Conservation (phyloP, 257 asterid genomes). For the Nicotiana knightiana region DNA sequence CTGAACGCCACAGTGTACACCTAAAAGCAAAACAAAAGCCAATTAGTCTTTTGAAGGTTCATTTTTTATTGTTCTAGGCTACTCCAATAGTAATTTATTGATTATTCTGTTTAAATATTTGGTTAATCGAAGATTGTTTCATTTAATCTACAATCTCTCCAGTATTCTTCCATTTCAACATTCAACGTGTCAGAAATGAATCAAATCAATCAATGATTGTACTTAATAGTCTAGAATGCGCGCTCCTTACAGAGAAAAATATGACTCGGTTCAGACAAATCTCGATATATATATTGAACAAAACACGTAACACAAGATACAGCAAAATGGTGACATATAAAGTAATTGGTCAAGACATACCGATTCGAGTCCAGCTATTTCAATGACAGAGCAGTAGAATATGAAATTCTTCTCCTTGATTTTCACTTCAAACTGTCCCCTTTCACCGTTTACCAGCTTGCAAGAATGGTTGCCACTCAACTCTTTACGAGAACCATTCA, state of each 20-base stretch:
- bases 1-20: conserved; percentile 21
- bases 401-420: neutral
- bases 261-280: neutral
- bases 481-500: conserved; percentile 3
- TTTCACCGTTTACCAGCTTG: neutral
- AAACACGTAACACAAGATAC: neutral
- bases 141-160: neutral
- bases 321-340: neutral
- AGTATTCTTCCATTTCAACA: neutral
- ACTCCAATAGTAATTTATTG: neutral
- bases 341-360: conserved; percentile 5
- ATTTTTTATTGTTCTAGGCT: neutral
- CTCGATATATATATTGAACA: neutral
- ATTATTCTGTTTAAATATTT: neutral
- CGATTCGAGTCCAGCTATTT: conserved; percentile 20
- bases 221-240: neutral
- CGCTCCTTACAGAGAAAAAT: neutral
- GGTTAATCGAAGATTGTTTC: neutral
- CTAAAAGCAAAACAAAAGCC: neutral
- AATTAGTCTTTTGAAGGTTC: neutral
- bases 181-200: neutral
- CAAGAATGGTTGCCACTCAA: conserved; percentile 13
- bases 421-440: conserved; percentile 8
- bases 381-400: conserved; percentile 22
- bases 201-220: neutral